phyloP scores from a whole-genome alignment of 1,139 yeast species.

The Debaryomyces fabryi region DNA sequence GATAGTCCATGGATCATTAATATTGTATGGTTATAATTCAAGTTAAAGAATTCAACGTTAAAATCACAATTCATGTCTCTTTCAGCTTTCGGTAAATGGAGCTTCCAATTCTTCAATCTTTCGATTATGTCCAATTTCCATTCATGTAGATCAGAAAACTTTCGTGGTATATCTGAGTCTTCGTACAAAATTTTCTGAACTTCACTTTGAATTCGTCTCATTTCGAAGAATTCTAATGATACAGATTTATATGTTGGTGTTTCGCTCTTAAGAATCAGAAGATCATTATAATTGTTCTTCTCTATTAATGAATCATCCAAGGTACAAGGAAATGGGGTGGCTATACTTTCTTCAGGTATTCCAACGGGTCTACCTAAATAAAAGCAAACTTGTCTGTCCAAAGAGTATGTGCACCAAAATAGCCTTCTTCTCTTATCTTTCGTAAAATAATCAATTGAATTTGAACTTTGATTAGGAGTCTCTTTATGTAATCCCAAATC shows the following conservation, averaged over 20 bases:
- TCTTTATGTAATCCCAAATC: slow-evolving; percentile 84
- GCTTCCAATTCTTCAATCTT: slow-evolving; percentile 64
- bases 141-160: slow-evolving; percentile 52
- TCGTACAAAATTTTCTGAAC: slow-evolving; percentile 74
- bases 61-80: slow-evolving; percentile 74
- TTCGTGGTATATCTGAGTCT: slow-evolving; percentile 68
- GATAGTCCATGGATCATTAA: slow-evolving; percentile 76
- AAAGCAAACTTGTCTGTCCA: slow-evolving; percentile 79
- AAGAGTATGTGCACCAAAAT: slow-evolving; percentile 87
- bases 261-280: slow-evolving; percentile 27
- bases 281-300: slow-evolving; percentile 22
- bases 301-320: slow-evolving; percentile 70
- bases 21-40: slow-evolving; percentile 78
- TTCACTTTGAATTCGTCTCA: slow-evolving; percentile 76
- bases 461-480: slow-evolving; percentile 16
- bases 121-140: slow-evolving; percentile 60
- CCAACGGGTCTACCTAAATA: slow-evolving; percentile 76
- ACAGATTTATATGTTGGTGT: slow-evolving; percentile 68
- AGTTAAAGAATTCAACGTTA: slow-evolving; percentile 64
- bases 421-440: slow-evolving; percentile 74
- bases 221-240: slow-evolving; percentile 63
- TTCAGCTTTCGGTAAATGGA: slow-evolving; percentile 56
- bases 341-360: slow-evolving; percentile 69
- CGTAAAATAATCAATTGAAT: slow-evolving; percentile 50
- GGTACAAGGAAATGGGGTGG: slow-evolving; percentile 68